A percentile compares a stretch with the other conserved stretches of the same genome.
phyloP scores from a whole-genome alignment of 345 rosid species.

The Odontarrhena argentea region DNA sequence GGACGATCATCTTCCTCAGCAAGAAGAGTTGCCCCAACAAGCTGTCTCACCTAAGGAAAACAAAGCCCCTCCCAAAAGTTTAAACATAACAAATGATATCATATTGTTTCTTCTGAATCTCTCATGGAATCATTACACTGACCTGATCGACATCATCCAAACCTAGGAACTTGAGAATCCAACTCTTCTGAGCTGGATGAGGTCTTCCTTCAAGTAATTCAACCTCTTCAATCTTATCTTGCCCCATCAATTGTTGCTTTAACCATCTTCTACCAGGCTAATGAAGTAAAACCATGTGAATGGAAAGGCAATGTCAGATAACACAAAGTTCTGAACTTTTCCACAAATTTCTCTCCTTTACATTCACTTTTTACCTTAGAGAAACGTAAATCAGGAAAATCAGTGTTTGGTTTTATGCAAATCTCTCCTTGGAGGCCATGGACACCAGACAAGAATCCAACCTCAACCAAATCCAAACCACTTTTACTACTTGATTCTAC shows the following conservation, averaged over 20 bases:
- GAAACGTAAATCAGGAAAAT: conserved; percentile 83
- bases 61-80: conserved; percentile 4
- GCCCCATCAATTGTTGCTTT: conserved; percentile 62
- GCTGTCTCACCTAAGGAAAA: conserved; percentile 65
- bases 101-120: neutral
- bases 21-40: conserved; percentile 84
- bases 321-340: neutral
- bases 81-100: neutral
- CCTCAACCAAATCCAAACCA: conserved; percentile 59
- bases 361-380: conserved; percentile 48
- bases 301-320: neutral
- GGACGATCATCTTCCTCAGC: conserved; percentile 81
- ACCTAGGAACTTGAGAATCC: conserved; percentile 83
- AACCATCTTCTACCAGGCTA: conserved; percentile 96
- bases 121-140: neutral
- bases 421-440: conserved; percentile 88
- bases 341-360: neutral
- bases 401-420: conserved; percentile 75
- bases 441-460: conserved; percentile 73
- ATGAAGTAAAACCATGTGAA: conserved; percentile 17
- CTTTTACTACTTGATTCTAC: conserved; percentile 45
- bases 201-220: conserved; percentile 80
- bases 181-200: conserved; percentile 71
- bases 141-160: conserved; percentile 75
- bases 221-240: conserved; percentile 68